Evolutionary conservation across 805 yeast genomes (phyloP), one percentile per base, ranked within the genome.

Genomic region (Candida loeiensis): DNA sequence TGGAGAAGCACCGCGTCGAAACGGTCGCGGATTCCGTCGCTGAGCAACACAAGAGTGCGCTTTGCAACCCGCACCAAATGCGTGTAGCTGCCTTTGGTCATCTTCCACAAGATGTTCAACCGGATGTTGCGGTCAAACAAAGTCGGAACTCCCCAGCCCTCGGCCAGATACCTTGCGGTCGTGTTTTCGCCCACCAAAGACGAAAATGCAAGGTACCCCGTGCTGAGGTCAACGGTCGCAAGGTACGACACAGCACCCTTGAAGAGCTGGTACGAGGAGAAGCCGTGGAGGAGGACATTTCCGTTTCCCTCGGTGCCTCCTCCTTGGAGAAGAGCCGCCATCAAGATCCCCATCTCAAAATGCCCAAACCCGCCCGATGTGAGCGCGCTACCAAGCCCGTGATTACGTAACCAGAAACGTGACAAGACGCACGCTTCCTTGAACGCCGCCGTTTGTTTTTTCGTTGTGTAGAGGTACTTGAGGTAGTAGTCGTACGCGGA

Each of bases 201-300:
- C 43, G 77, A 70, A 55, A 85, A 83, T 20, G 85, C 81, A 32
- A 85, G 61, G 52, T 84, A 80, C 1, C 91, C 93, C 22, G 43
- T 41, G 39, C 74, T 66, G 36, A 90, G 61, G 59, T 89, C 95
- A 72, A 82, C 80, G 2, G 85, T 77, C 2, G 96, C 95, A 45
- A 91, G 57, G 55, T 84, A 90, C 51, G 80, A 79, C 41, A 93
- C 72, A 1, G 86, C 80, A 56, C 95, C 96, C 58, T 87, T 90
- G 70, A 93, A 93, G 37, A 93, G 67, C 64, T 93, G 99, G 58
- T 89, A 93, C 16, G 95, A 83, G 3, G 96, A 88, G 59, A 85
- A 91, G 0, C 98, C 99, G 50, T 82, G 83, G 27, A 89, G 61
- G 40, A 93, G 69, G 17, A 88, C 81, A 53, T 80, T 84, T 6